Base-by-base conservation (phyloP, 1,284 basidiomycete genomes). In the Cryptococcus wingfieldii region DNA sequence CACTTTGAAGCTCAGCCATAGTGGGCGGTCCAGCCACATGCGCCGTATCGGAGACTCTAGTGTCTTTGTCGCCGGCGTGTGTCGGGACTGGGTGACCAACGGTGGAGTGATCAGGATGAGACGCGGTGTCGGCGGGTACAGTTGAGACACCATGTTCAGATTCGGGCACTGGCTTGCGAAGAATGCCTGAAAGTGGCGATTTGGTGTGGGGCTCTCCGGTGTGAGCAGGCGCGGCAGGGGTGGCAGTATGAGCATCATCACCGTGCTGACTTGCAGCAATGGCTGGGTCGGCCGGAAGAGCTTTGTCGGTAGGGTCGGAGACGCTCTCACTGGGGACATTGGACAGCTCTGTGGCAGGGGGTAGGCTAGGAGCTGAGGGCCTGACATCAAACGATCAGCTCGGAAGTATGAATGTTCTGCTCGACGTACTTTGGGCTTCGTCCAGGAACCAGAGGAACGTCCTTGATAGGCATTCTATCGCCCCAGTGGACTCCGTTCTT, bases 31-130 rank as follows among this genome's bases (percentile, higher is more conserved):
- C 44, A 46, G 27, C 43, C 16, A 53, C 52, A 31, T 65, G 57
- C 8, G 54, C 56, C 13, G 65, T 65, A 58, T 68, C 66, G 23
- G 67, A 63, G 54, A 70, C 67, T 25, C 67, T 37, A 14, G 65
- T 71, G 31, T 62, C 47, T 43, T 64, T 65, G 50, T 54, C 61
- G 19, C 42, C 49, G 48, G 45, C 41, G 18, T 53, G 47, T 13
- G 58, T 44, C 16, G 61, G 52, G 38, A 49, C 19, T 19, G 59
- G 25, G n/a, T 53, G 45, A 23, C 60, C 54, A 13, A 58, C 53
- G 9, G 54, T 55, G 3, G 56, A 41, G 31, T 56, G 58, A 42
- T 56, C 55, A n/a, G 39, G 31, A 25, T 51, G 51, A 27, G 34
- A 19, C 18, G 34, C 43, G 31, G 47, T 54, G 38, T 47, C 56